These are phyloP conservation scores for Serendipita sp. DNA, from an alignment of 768 basidiomycete genomes.

Conservation along the genomic window DNA sequence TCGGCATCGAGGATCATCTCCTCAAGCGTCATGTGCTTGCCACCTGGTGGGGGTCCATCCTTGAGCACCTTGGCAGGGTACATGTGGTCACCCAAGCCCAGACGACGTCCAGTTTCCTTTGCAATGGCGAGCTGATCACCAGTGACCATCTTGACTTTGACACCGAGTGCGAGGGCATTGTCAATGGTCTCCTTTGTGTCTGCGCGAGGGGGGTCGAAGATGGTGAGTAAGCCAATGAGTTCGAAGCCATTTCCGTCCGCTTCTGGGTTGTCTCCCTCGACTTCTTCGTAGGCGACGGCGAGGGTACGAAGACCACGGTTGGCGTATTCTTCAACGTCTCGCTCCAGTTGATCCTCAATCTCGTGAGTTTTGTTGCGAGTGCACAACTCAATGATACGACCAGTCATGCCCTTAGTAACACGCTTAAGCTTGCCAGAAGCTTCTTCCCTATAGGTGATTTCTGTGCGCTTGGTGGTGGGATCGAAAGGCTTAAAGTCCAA, in stretches of 20 bases:
- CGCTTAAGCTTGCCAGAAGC: constrained; percentile 93
- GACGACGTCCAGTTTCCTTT: constrained; percentile 96
- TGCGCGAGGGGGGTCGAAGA: constrained; percentile 94
- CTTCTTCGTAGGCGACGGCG: constrained; percentile 88
- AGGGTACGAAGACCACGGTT: constrained; percentile 93
- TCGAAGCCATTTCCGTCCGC: constrained; percentile 94
- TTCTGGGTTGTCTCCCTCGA: constrained; percentile 68
- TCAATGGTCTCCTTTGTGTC: constrained; percentile 99
- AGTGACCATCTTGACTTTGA: constrained; percentile 99
- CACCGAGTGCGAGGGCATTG: constrained; percentile 88
- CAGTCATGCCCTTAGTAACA: constrained; percentile 99
- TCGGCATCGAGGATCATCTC: constrained; percentile 99
- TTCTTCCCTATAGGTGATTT: constrained; percentile 94
- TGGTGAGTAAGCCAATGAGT: constrained; percentile 89
- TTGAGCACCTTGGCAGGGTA: constrained; percentile 98
- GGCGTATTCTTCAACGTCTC: constrained; percentile 93
- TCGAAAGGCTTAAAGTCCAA: constrained; percentile 99
- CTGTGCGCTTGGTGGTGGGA: constrained; percentile 97
- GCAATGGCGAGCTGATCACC: constrained; percentile 99
- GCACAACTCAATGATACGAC: constrained; percentile 95
- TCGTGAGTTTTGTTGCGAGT: constrained; percentile 93
- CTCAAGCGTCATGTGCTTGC: constrained; percentile 72
- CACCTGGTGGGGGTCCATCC: constrained; percentile 79
- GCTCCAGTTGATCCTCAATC: constrained; percentile 77
- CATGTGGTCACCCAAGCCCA: constrained; percentile 98